phyloP scores from a whole-genome alignment of 805 yeast genomes.

The Yarrowia yakushimensis region DNA sequence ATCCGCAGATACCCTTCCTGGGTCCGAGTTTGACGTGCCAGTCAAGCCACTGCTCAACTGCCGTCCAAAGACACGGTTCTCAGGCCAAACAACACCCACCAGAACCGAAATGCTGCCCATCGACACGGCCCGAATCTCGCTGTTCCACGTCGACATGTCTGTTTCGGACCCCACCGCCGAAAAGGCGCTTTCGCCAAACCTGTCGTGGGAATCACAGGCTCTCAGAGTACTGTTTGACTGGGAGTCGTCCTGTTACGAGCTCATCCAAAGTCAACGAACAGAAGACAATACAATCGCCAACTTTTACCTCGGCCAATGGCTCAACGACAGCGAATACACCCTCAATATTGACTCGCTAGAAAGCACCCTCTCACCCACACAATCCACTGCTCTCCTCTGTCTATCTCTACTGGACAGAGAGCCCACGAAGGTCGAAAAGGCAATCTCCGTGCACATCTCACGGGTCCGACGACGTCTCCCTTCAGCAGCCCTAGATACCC shows the following conservation, averaged over 20 bases:
- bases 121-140: constrained; percentile 12
- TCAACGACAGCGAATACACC: neutral
- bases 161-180: neutral
- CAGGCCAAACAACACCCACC: neutral
- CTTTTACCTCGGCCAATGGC: constrained; percentile 21
- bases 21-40: neutral
- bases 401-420: neutral
- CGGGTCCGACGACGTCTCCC: neutral
- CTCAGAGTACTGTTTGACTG: constrained; percentile 13
- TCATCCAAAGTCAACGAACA: constrained; percentile 8
- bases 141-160: neutral
- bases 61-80: neutral
- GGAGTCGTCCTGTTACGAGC: constrained; percentile 16
- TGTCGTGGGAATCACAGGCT: constrained; percentile 17
- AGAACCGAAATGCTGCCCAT: neutral
- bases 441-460: neutral
- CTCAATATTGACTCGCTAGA: neutral
- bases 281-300: constrained; percentile 3
- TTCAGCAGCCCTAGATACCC: constrained; percentile 7
- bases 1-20: neutral
- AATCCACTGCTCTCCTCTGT: neutral
- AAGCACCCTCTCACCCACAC: neutral
- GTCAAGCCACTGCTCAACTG: neutral
- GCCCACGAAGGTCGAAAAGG: neutral
- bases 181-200: neutral